Conservation (phyloP, 805 yeast species). For the Danielia oregonensis region DNA sequence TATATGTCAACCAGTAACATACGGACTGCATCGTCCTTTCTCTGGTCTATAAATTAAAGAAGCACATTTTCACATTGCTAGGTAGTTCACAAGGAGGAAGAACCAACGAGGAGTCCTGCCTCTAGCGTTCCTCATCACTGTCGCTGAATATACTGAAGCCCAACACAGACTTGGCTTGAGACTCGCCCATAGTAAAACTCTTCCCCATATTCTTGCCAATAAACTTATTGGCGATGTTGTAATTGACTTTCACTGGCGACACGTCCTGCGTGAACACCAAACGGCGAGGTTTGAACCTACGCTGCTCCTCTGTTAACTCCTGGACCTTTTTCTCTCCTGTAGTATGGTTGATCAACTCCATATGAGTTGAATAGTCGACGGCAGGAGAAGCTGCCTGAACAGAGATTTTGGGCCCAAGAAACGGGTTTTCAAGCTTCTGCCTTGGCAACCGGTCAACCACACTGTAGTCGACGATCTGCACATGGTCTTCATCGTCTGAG, state of each 20-base stretch:
- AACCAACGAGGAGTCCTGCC: no score
- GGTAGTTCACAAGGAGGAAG: no score
- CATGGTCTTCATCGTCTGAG: slow-evolving; percentile 3
- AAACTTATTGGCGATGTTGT: slow-evolving; percentile 12
- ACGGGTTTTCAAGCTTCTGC: slow-evolving; percentile 11
- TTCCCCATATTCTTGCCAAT: slow-evolving; percentile 14
- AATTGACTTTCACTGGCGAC: slow-evolving; percentile 7
- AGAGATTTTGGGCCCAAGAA: slow-evolving; percentile 2
- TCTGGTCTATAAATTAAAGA: no score
- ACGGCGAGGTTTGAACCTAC: slow-evolving; percentile 12
- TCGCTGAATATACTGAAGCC: slow-evolving; percentile 14
- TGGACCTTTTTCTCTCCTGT: slow-evolving; percentile 12
- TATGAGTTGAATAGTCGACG: slow-evolving; percentile 11
- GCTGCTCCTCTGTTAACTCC: slow-evolving; percentile 11
- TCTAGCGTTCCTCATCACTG: not conserved
- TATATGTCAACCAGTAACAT: no score
- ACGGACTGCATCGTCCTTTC: no score
- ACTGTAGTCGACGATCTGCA: slow-evolving; percentile 4
- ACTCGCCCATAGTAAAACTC: slow-evolving; percentile 12
- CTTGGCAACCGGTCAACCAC: slow-evolving; percentile 11
- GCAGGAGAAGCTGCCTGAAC: not conserved
- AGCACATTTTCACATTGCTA: no score
- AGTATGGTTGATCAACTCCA: slow-evolving; percentile 12
- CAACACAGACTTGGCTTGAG: slow-evolving; percentile 9
- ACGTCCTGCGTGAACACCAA: slow-evolving; percentile 16